Base-by-base conservation (phyloP, 257 asterid genomes). In the Solanum etuberosum region DNA sequence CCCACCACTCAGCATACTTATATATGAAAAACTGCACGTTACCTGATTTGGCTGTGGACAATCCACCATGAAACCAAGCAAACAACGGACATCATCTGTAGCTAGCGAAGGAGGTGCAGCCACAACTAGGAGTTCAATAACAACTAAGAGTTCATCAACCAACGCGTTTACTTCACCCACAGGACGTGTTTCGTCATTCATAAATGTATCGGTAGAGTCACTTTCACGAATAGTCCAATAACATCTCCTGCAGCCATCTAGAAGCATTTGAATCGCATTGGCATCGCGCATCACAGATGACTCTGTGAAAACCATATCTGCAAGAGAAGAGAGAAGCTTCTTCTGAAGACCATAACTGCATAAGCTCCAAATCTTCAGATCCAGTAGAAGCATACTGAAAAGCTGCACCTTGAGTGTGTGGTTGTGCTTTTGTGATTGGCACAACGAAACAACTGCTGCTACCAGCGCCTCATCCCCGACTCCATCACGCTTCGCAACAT, bases 41-140 rank as follows among this genome's bases (percentile, higher is more conserved):
- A 97, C 99, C 98, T 97, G 99, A 93, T 97, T 97, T 86, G 96
- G 94, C 86, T 97, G 99, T 85, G 99, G 99, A 85, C 98, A 95
- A 91, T 95, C 99, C 87, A 92, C 96, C 98, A 97, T 95, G 94
- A 95, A 97, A 74, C 99, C 98, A 87, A 97, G 95, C 90, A 97
- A 94, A 92, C 99, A 94, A 20, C 95, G 95, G 85, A 96, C 91
- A 90, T 97, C 99, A 82, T 93, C 95, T 67, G 90, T 90, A 86
- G 99, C 99, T 89, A 90, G 84, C 15, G 96, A 93, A 67, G 96
- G 95, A 86, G 98, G 96, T 88, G 99, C 99, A 48, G 98, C 99
- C 91, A 95, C 91, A 86, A 97, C 89, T 90, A 97, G 88, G 86
- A 97, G 96, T 89, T 97, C 99, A 90, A 95, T 91, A 89, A 97